A percentile compares a stretch with the other conserved stretches of the same genome.
Evolutionary conservation across 2,329 filamentous ascomycete species (phyloP).

Genomic region (Paramyrothecium roridum): DNA sequence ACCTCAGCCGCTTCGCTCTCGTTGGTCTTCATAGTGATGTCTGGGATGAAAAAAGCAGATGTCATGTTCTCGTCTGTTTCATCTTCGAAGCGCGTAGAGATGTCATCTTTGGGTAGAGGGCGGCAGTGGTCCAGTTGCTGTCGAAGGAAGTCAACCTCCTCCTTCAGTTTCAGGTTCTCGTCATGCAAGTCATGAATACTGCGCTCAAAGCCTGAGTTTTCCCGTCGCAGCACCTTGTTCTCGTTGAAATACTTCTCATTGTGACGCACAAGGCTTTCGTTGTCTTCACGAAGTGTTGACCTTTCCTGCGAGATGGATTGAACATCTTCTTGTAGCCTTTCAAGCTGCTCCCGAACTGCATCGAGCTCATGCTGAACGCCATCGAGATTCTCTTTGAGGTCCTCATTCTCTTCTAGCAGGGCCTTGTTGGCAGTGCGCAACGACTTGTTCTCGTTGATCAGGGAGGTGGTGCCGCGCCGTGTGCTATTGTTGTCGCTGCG

Average conservation of each 20-base stretch:
- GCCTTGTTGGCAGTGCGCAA: constrained; percentile 37
- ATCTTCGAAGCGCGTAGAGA: constrained; percentile 29
- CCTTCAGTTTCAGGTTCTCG: constrained; percentile 43
- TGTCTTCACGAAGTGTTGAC: constrained; percentile 44
- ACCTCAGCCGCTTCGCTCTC: constrained; percentile 25
- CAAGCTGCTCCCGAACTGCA: constrained; percentile 35
- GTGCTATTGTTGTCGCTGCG: constrained; percentile 38
- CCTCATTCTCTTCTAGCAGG: constrained; percentile 39
- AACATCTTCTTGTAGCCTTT: constrained; percentile 34
- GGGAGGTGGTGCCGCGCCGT: constrained; percentile 38
- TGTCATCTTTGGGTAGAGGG: constrained; percentile 31
- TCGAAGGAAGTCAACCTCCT: constrained; percentile 43
- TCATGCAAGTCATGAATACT: constrained; percentile 42
- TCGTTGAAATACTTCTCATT: constrained; percentile 54
- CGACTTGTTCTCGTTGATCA: constrained; percentile 41
- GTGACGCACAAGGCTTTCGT: constrained; percentile 49
- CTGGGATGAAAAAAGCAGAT: constrained; percentile 55
- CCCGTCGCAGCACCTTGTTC: constrained; percentile 44
- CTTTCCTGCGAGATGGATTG: constrained; percentile 40
- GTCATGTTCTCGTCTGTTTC: constrained; percentile 53
- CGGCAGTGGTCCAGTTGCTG: constrained; percentile 41
- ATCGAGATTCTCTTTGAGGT: constrained; percentile 38
- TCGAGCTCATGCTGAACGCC: constrained; percentile 38
- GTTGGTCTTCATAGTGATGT: constrained; percentile 51
- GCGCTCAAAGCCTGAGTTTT: constrained; percentile 46